Evolutionary conservation across 768 basidiomycete species (phyloP).

Genomic region (Suillus alpinus): DNA sequence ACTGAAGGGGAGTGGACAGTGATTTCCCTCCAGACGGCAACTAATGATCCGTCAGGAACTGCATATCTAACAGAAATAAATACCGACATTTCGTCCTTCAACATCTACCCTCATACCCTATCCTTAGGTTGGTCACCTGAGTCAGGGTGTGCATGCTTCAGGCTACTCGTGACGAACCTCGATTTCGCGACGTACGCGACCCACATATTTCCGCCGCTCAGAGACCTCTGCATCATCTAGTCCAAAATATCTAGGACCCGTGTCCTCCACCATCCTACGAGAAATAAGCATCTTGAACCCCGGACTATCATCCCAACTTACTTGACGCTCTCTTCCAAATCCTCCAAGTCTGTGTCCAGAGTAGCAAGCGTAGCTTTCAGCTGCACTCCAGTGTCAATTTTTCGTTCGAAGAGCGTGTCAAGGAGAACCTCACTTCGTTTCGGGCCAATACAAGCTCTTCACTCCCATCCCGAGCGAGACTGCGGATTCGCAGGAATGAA

Average conservation of each 20-base stretch:
- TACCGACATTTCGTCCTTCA: constrained; percentile 15
- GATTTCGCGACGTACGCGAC: constrained; percentile 70
- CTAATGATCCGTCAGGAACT: not conserved
- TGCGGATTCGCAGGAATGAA: constrained; percentile 76
- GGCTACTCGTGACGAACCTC: constrained; percentile 50
- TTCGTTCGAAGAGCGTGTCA: not conserved
- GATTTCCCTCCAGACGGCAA: not conserved
- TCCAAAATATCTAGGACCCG: constrained; percentile 81
- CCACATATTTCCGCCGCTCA: constrained; percentile 73
- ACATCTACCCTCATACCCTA: constrained; percentile 77
- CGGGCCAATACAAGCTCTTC: constrained; percentile 80
- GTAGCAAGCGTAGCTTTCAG: constrained; percentile 73
- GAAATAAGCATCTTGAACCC: constrained; percentile 8
- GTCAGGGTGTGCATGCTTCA: constrained; percentile 13
- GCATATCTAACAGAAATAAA: not conserved
- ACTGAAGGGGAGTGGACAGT: constrained; percentile 10
- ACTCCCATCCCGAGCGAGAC: constrained; percentile 67
- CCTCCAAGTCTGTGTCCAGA: constrained; percentile 85
- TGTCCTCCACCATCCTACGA: constrained; percentile 79
- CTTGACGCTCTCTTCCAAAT: constrained; percentile 93
- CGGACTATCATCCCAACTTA: constrained; percentile 32
- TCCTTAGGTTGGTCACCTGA: constrained; percentile 38
- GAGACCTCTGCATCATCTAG: constrained; percentile 76
- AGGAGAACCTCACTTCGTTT: constrained; percentile 56
- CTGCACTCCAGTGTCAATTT: constrained; percentile 32